Conservation (phyloP, 305 asterid species). For the Lippia alba region DNA sequence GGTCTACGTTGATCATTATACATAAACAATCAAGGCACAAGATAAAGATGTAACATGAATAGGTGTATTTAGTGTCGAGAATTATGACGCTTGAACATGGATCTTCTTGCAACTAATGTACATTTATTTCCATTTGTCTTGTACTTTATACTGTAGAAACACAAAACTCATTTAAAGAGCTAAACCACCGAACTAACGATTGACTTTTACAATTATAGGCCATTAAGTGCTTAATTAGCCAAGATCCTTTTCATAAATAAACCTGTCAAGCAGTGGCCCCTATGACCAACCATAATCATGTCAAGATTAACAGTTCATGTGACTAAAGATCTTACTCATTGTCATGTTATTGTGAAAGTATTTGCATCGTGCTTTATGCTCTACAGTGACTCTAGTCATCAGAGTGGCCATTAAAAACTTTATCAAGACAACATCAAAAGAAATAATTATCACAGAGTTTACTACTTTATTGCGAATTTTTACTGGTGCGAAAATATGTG, state of each 20-base stretch:
- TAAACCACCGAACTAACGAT: conserved; percentile 26
- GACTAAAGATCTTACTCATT: conserved; percentile 37
- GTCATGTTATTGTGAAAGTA: conserved; percentile 26
- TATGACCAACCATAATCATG: conserved; percentile 21
- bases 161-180: conserved; percentile 17
- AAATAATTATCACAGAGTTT: conserved; percentile 14
- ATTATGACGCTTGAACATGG: neutral
- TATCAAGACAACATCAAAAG: neutral
- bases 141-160: conserved; percentile 11
- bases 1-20: neutral
- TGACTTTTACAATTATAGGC: neutral
- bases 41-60: neutral
- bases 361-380: conserved; percentile 29
- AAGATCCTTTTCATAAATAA: conserved; percentile 25
- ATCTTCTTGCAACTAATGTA: conserved; percentile 8
- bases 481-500: conserved; percentile 7
- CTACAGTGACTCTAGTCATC: neutral
- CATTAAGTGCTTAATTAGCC: conserved; percentile 15
- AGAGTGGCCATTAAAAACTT: conserved; percentile 5
- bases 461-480: conserved; percentile 4
- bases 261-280: conserved; percentile 33
- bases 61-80: conserved; percentile 23
- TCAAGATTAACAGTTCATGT: conserved; percentile 36
- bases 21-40: conserved; percentile 2
- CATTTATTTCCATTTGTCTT: neutral